These are phyloP conservation scores for Lobulomyces angularis DNA, from an alignment of 192 early-diverging fungal genomes.

Conservation along the genomic window DNA sequence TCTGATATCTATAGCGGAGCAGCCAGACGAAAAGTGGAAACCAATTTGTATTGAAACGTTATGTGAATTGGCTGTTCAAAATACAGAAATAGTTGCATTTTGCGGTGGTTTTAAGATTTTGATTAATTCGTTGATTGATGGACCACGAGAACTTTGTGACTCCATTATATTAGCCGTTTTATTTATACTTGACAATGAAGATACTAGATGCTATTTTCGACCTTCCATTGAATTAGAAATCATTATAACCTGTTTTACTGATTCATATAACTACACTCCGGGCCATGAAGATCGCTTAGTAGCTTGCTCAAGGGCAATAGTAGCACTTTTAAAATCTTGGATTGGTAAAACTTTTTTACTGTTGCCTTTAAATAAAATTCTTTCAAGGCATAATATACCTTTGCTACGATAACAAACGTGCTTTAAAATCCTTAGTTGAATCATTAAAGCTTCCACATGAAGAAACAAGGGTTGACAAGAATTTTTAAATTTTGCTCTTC, in stretches of 20 bases:
- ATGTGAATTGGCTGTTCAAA: slow-evolving; percentile 58
- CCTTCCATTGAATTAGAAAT: slow-evolving; percentile 72
- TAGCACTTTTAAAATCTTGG: slow-evolving; percentile 60
- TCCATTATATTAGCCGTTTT: slow-evolving; percentile 51
- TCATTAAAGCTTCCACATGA: slow-evolving; percentile 54
- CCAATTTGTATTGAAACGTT: slow-evolving; percentile 64
- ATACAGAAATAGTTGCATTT: slow-evolving; percentile 41
- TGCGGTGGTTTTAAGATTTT: slow-evolving; percentile 59
- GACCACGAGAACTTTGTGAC: slow-evolving; percentile 40
- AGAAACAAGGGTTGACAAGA: slow-evolving; percentile 44
- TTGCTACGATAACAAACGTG: slow-evolving; percentile 57
- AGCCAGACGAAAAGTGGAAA: slow-evolving; percentile 60
- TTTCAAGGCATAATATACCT: slow-evolving; percentile 54
- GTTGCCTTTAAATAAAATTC: background rate
- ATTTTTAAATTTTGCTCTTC: slow-evolving; percentile 7
- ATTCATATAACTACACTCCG: slow-evolving; percentile 52
- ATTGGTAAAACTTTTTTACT: slow-evolving; percentile 20
- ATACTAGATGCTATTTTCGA: slow-evolving; percentile 48
- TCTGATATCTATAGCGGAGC: slow-evolving; percentile 64
- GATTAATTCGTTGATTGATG: slow-evolving; percentile 53
- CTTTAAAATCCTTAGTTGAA: slow-evolving; percentile 56
- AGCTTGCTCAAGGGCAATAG: slow-evolving; percentile 47
- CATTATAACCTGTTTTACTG: slow-evolving; percentile 66
- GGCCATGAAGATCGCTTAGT: slow-evolving; percentile 54
- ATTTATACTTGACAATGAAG: slow-evolving; percentile 59